Evolutionary conservation across 176 grass and related monocot genomes (phyloP).

Genomic region (Oryza glaberrima): DNA sequence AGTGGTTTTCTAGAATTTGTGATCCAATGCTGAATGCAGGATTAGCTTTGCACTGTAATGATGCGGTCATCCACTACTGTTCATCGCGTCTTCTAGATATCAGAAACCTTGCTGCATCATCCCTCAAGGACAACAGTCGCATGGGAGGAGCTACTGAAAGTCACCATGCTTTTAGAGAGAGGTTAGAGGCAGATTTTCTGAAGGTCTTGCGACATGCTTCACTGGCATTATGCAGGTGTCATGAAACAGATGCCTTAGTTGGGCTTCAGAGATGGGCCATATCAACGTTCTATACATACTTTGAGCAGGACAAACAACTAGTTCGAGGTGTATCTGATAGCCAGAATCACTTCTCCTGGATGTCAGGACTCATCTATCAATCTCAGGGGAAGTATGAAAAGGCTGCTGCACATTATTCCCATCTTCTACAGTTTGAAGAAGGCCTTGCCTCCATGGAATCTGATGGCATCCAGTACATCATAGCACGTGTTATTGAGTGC

Average conservation of each 20-base stretch:
- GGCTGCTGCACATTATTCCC: slow-evolving; percentile 88
- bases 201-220: slow-evolving; percentile 83
- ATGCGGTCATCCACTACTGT: slow-evolving; percentile 84
- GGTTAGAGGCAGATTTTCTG: slow-evolving; percentile 73
- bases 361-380: slow-evolving; percentile 87
- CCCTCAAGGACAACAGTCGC: slow-evolving; percentile 68
- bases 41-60: slow-evolving; percentile 75
- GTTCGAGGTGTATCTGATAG: slow-evolving; percentile 44
- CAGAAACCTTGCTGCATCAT: slow-evolving; percentile 62
- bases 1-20: slow-evolving; percentile 99
- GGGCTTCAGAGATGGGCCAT: slow-evolving; percentile 85
- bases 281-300: slow-evolving; percentile 65
- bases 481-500: slow-evolving; percentile 88
- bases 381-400: slow-evolving; percentile 90
- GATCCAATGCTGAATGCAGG: slow-evolving; percentile 98
- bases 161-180: slow-evolving; percentile 62
- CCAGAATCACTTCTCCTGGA: slow-evolving; percentile 79
- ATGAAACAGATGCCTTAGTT: slow-evolving; percentile 83
- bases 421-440: slow-evolving; percentile 91
- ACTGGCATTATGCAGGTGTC: slow-evolving; percentile 78
- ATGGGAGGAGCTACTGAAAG: slow-evolving; percentile 56
- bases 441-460: slow-evolving; percentile 78
- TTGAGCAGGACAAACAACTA: slow-evolving; percentile 65
- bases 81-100: slow-evolving; percentile 70
- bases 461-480: slow-evolving; percentile 90